Evolutionary conservation across 2,329 filamentous ascomycete species (phyloP), one percentile per base, ranked within the genome.

Genomic region (Alternaria consortialis): DNA sequence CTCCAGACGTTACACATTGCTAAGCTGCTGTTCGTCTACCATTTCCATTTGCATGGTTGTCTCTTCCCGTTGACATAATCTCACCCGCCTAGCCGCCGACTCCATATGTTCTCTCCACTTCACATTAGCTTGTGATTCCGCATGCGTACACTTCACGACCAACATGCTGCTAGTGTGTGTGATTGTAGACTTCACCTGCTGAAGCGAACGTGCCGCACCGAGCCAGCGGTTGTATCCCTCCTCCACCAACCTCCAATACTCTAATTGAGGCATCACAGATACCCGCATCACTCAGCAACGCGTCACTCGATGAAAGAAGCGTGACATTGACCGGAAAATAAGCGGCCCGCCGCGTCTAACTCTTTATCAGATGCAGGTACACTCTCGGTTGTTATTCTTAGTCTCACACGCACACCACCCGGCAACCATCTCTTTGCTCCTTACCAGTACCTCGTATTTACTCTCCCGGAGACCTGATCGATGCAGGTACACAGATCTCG

Each of bases 11-110:
- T 53, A 50, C 51, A 37, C 47, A n/a, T 66, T 68, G 54, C 60
- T 66, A 66, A 68, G 65, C 66, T 63, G 34, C 44, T 40, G 27
- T 27, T 58, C 53, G 48, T 57, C 55, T 60, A 51, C 34, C 58
- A 46, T 32, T 53, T 56, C 47, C 47, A 31, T 11, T 43, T 40
- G 12, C 27, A 32, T 5, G 20, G 5, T 55, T 20, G 11, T 53
- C 29, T 17, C 34, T 58, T 50, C 46, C 54, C 53, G 46, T 57
- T 65, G 56, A 63, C 60, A 63, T 56, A 60, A 69, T 73, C 73
- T 75, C 56, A 75, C 73, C 67, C 67, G 67, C 68, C 58, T 74
- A 76, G 54, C 72, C 73, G 73, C 73, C 69, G 64, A 62, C 59
- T 39, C 64, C 63, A 63, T 66, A 67, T 65, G 55, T 47, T 56